Conservation (phyloP, 306 rosid genomes). For the Begonia peltatifolia region DNA sequence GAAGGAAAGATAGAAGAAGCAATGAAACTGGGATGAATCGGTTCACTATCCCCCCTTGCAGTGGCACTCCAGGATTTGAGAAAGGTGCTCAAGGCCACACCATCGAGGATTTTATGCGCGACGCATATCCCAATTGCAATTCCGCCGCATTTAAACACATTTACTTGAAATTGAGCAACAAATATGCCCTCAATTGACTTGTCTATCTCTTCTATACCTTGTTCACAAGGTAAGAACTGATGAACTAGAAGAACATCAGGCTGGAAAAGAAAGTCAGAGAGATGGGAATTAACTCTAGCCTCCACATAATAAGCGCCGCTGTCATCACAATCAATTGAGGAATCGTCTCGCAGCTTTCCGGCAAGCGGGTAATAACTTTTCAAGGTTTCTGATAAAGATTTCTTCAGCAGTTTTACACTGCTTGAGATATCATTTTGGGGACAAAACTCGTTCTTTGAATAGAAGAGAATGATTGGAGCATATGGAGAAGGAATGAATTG, state of each 20-base stretch:
- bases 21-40: constrained; percentile 1
- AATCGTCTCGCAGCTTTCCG: constrained; percentile 14
- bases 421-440: neutral
- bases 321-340: constrained; percentile 20
- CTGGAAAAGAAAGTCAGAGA: constrained; percentile 12
- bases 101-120: constrained; percentile 28
- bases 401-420: constrained; percentile 7
- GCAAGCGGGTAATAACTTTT: constrained; percentile 23
- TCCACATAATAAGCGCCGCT: constrained; percentile 17
- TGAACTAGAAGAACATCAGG: constrained; percentile 10
- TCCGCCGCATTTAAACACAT: constrained; percentile 25
- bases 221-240: constrained; percentile 12
- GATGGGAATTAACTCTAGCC: constrained; percentile 9
- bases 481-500: constrained; percentile 22
- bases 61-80: constrained; percentile 21
- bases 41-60: neutral
- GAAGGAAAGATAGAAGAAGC: constrained; percentile 10
- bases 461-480: constrained; percentile 26
- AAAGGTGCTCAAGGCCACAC: constrained; percentile 19
- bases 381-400: constrained; percentile 15
- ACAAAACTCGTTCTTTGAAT: neutral
- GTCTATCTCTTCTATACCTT: neutral
- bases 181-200: neutral
- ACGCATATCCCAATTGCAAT: constrained; percentile 21
- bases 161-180: constrained; percentile 19